Percentiles rank a stretch among this genome's conserved stretches.
phyloP scores from a whole-genome alignment of 441 rosid species.

The Euphorbia corollata region DNA sequence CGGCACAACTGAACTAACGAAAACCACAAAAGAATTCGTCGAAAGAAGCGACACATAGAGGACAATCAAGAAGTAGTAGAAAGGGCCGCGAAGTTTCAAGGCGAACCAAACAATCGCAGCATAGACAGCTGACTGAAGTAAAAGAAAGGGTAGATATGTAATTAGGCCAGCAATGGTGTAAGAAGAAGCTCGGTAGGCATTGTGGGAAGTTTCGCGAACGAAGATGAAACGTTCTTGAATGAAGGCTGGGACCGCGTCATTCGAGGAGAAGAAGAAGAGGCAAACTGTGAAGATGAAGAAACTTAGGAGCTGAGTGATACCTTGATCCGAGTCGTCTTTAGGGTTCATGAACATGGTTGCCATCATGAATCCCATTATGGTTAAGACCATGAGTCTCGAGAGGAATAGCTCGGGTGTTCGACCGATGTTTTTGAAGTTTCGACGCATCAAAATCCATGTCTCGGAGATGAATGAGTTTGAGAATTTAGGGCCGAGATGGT shows the following conservation, averaged over 20 bases:
- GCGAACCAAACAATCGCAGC: conserved; percentile 54
- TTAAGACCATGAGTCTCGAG: conserved; percentile 50
- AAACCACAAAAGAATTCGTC: conserved; percentile 62
- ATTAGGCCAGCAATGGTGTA: conserved; percentile 53
- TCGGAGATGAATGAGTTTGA: conserved; percentile 46
- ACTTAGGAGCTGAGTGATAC: conserved; percentile 51
- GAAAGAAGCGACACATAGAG: conserved; percentile 57
- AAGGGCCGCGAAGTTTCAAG: conserved; percentile 39
- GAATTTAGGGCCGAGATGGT: conserved; percentile 34
- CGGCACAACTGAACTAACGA: conserved; percentile 61
- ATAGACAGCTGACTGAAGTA: conserved; percentile 44
- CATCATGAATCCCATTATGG: conserved; percentile 65
- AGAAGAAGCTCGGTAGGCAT: conserved; percentile 54
- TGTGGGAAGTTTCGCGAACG: conserved; percentile 52
- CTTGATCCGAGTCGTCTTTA: conserved; percentile 26
- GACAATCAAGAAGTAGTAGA: conserved; percentile 46
- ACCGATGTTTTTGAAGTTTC: conserved; percentile 51
- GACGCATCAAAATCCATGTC: conserved; percentile 51
- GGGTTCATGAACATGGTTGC: conserved; percentile 59
- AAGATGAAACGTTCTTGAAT: conserved; percentile 67
- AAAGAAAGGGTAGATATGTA: conserved; percentile 59
- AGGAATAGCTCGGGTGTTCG: conserved; percentile 68
- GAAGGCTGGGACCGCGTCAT: conserved; percentile 62
- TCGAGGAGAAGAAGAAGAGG: conserved; percentile 61
- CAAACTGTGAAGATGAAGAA: conserved; percentile 59